Percentiles rank a stretch among this genome's conserved stretches.
These are phyloP conservation scores for Chionographis japonica DNA, from an alignment of 106 monocot species.

Conservation along the genomic window DNA sequence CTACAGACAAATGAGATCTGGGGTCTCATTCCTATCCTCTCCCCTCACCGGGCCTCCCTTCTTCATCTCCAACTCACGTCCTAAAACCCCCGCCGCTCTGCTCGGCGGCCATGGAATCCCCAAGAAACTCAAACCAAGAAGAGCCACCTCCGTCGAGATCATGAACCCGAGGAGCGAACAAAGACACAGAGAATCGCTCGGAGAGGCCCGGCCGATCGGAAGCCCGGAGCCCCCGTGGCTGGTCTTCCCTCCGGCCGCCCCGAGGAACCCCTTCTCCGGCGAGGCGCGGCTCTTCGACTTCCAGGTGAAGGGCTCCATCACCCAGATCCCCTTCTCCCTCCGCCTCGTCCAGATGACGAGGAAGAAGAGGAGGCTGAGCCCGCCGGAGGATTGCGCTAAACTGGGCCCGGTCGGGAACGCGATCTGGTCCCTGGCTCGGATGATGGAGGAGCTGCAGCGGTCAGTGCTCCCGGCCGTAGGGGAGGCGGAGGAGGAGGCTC, in stretches of 20 bases:
- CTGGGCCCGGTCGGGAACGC: slow-evolving; percentile 22
- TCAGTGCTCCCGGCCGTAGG: slow-evolving; percentile 2
- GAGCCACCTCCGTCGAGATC: no score
- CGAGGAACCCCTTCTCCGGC: slow-evolving; percentile 4
- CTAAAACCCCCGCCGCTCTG: background rate
- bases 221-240: slow-evolving; percentile 45
- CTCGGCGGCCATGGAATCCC: background rate
- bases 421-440: slow-evolving; percentile 24
- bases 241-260: slow-evolving; percentile 18
- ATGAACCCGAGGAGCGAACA: no score
- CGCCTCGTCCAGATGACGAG: slow-evolving; percentile 46
- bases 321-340: slow-evolving; percentile 38
- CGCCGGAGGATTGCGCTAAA: background rate
- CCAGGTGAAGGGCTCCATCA: slow-evolving; percentile 1
- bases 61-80: background rate
- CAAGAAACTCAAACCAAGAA: no score
- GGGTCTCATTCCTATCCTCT: background rate
- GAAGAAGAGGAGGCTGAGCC: slow-evolving; percentile 17
- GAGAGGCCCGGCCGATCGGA: background rate
- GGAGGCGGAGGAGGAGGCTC: background rate
- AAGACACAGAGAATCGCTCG: no score
- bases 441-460: slow-evolving; percentile 40
- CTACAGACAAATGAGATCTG: no score
- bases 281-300: background rate
- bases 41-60: background rate